phyloP scores from a whole-genome alignment of 345 rosid genomes.

The Melastoma malabathricum region DNA sequence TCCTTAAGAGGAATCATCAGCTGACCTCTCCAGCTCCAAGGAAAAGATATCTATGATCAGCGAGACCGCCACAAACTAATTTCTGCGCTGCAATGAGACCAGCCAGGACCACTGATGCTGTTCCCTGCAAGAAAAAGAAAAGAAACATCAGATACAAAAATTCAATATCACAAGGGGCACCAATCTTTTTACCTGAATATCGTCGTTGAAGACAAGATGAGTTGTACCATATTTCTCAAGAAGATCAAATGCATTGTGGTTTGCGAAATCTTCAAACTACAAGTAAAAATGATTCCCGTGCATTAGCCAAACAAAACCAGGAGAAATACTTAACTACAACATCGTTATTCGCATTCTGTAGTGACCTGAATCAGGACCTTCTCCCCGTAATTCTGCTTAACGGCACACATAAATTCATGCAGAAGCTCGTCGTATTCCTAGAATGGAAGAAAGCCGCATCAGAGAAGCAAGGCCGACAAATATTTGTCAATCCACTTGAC shows the following conservation, averaged over 20 bases:
- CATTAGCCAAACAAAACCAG: no score
- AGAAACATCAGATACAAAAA: constrained; percentile 2
- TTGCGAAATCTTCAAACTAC: constrained; percentile 98
- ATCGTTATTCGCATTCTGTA: not conserved
- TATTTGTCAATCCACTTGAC: no score
- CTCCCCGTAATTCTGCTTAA: constrained; percentile 90
- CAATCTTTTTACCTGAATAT: constrained; percentile 60
- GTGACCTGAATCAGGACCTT: constrained; percentile 80
- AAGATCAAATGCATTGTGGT: constrained; percentile 91
- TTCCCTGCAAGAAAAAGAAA: constrained; percentile 40
- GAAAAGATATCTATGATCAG: constrained; percentile 74
- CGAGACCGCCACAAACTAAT: constrained; percentile 61
- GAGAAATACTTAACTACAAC: no score
- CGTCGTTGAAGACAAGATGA: constrained; percentile 96
- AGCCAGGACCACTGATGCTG: constrained; percentile 97
- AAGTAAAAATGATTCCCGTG: not conserved
- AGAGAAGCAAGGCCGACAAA: not conserved
- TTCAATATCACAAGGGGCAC: constrained; percentile 3
- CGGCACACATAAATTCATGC: constrained; percentile 89
- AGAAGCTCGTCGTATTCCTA: constrained; percentile 93
- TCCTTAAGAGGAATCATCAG: no score
- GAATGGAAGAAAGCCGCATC: constrained; percentile 4
- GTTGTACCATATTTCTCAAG: constrained; percentile 79
- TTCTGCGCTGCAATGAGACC: constrained; percentile 78
- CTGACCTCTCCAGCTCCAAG: constrained; percentile 94